These are phyloP conservation scores for Sclerotiophoma versabilis DNA, from an alignment of 2,329 filamentous ascomycete species.

Conservation along the genomic window DNA sequence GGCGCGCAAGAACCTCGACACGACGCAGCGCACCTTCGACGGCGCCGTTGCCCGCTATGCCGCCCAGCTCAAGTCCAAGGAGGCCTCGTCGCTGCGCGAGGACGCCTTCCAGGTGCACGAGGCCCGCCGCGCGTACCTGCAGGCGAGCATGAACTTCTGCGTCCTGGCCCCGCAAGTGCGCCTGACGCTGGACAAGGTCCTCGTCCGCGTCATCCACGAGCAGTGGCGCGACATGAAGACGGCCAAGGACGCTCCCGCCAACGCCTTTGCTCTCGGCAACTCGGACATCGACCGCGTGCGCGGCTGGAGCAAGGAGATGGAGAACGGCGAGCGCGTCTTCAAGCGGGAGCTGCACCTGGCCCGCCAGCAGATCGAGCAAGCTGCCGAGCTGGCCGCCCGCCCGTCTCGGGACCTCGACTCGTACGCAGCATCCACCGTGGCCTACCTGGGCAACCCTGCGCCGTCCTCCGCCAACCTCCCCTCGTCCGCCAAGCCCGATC, in stretches of 20 bases:
- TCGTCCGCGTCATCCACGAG: slow-evolving; percentile 84
- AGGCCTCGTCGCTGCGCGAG: slow-evolving; percentile 87
- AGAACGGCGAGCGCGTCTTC: slow-evolving; percentile 83
- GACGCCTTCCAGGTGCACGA: slow-evolving; percentile 97
- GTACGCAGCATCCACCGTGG: slow-evolving; percentile 88
- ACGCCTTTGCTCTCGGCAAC: slow-evolving; percentile 70
- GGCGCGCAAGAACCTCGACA: slow-evolving; percentile 75
- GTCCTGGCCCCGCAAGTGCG: slow-evolving; percentile 86
- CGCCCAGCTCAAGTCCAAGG: slow-evolving; percentile 88
- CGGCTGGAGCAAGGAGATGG: slow-evolving; percentile 95
- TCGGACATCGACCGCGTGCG: slow-evolving; percentile 89
- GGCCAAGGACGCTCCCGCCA: slow-evolving; percentile 69
- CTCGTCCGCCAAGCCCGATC: slow-evolving; percentile 60
- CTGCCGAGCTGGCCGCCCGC: slow-evolving; percentile 71
- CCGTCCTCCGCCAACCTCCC: slow-evolving; percentile 62
- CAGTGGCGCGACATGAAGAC: slow-evolving; percentile 86
- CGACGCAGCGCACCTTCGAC: slow-evolving; percentile 85
- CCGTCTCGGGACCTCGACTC: slow-evolving; percentile 93
- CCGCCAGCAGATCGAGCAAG: slow-evolving; percentile 81
- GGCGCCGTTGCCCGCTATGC: slow-evolving; percentile 81
- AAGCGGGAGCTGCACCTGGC: slow-evolving; percentile 80
- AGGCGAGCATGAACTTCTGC: slow-evolving; percentile 92
- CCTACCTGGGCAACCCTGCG: slow-evolving; percentile 74
- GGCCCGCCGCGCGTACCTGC: slow-evolving; percentile 86
- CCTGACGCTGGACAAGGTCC: slow-evolving; percentile 80